Evolutionary conservation across 1,139 yeast genomes (phyloP), one percentile per base, ranked within the genome.

Genomic region (Lodderomyces jiufengensis): DNA sequence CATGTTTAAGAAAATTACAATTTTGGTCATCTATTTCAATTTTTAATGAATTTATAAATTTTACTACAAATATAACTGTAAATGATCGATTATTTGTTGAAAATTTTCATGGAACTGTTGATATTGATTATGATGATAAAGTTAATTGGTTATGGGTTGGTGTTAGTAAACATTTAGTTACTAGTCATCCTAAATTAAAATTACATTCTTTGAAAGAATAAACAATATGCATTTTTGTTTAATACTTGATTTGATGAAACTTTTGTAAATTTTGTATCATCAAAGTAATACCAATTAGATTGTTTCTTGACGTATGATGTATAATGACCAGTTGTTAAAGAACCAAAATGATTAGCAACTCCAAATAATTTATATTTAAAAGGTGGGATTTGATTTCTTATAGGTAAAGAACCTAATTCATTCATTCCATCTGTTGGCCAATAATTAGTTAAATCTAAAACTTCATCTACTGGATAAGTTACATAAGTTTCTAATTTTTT

Each of bases 21-120:
- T 80, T 84, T 50, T 92, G 98, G 98, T 82, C 95, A 8, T 76
- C 86, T 12, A 87, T 88, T 6, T 81, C 96, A 0, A 87, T 92
- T 11, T 79, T 84, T 48, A 87, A 83, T 46, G 98, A 92, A 57
- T 90, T 85, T 51, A 71, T 84, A 32, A 78, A 80, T 43, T 88
- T 77, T 55, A 76, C 90, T 5, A 79, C 85, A n/a, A 81, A 80
- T 36, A 80, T 86, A 31, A 88, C 88, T 28, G 77, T 85, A 20
- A 84, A 85, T 43, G 97, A 90, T 52, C 68, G 95, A 42, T 70
- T 67, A 37, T 92, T 90, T 54, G 87, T 92, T 16, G 95, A 88
- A 46, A 80, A 80, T 13, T 88, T 86, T 53, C 66, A 74, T 39
- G 84, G 87, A 0, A 80, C 78, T 36, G 71, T 84, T 9, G 67